phyloP scores from a whole-genome alignment of 176 grass and related monocot species.

The Carex kokanica region DNA sequence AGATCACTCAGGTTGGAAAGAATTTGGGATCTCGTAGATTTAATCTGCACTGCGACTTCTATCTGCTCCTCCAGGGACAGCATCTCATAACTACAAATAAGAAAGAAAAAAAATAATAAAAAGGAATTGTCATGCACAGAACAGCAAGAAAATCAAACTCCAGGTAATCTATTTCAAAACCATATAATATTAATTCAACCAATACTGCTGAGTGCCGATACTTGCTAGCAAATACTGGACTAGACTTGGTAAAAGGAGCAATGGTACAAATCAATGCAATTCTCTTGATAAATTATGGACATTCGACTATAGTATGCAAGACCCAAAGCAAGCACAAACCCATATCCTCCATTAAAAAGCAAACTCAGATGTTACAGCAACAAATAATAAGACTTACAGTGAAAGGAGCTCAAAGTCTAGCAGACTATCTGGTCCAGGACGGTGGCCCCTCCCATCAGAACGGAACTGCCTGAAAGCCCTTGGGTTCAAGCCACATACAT shows the following conservation, averaged over 20 bases:
- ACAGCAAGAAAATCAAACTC: neutral
- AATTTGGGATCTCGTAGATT: slow-evolving; percentile 73
- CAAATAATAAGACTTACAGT: slow-evolving; percentile 50
- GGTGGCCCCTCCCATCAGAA: slow-evolving; percentile 73
- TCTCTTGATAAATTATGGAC: neutral
- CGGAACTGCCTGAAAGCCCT: slow-evolving; percentile 74
- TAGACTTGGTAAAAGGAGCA: neutral
- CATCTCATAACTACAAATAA: slow-evolving; percentile 84
- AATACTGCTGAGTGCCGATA: neutral
- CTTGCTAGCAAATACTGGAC: neutral
- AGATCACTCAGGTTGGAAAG: slow-evolving; percentile 80
- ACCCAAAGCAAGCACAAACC: neutral
- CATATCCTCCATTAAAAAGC: neutral
- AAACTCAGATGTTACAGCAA: neutral
- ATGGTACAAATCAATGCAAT: neutral
- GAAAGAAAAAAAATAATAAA: neutral
- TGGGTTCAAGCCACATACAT: slow-evolving; percentile 77
- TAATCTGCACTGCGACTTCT: slow-evolving; percentile 84
- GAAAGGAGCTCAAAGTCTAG: slow-evolving; percentile 86
- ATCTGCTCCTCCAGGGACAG: slow-evolving; percentile 71
- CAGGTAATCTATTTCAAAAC: neutral
- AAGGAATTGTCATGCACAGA: neutral
- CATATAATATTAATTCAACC: neutral
- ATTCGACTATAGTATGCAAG: neutral
- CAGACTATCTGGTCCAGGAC: slow-evolving; percentile 85